Percentiles rank a stretch among this genome's conserved stretches.
Evolutionary conservation across 2,329 filamentous ascomycete species (phyloP).

Genomic region (Metarhizium anisopliae): DNA sequence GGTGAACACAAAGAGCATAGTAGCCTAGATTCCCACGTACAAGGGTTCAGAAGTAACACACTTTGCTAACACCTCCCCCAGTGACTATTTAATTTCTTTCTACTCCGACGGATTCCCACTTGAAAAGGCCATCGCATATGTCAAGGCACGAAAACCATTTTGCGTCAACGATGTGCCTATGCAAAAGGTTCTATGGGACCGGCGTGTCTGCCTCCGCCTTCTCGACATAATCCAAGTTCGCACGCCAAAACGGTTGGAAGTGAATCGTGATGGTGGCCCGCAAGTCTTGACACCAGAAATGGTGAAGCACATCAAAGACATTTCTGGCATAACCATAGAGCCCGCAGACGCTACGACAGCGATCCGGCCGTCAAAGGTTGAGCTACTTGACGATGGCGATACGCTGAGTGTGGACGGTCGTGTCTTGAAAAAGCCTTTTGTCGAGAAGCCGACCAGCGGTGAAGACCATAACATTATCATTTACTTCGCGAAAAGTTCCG

Average conservation of each 20-base stretch:
- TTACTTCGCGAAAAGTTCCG: conserved; percentile 81
- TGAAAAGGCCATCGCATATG: conserved; percentile 94
- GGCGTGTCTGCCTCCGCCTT: conserved; percentile 78
- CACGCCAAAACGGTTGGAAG: conserved; percentile 79
- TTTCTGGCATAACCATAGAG: conserved; percentile 69
- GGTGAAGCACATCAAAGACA: conserved; percentile 67
- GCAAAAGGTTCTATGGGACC: conserved; percentile 96
- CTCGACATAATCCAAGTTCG: conserved; percentile 84
- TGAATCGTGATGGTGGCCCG: conserved; percentile 88
- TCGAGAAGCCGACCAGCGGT: conserved; percentile 96
- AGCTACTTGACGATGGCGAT: conserved; percentile 85
- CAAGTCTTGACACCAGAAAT: conserved; percentile 69
- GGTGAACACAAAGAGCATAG: conserved; percentile 27
- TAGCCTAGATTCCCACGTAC: conserved; percentile 10
- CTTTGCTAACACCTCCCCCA: conserved; percentile 16
- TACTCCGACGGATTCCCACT: conserved; percentile 96
- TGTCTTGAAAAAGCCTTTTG: conserved; percentile 81
- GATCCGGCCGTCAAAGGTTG: conserved; percentile 63
- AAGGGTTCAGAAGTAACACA: conserved; percentile 1
- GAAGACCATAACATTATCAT: conserved; percentile 99
- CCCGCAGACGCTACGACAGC: conserved; percentile 54
- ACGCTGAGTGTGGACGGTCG: conserved; percentile 79
- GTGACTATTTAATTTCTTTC: conserved; percentile 93
- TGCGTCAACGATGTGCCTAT: conserved; percentile 97
- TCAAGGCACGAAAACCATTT: conserved; percentile 85